Conservation (phyloP, 139 green algal species). For the Desmodesmus armatus region DNA sequence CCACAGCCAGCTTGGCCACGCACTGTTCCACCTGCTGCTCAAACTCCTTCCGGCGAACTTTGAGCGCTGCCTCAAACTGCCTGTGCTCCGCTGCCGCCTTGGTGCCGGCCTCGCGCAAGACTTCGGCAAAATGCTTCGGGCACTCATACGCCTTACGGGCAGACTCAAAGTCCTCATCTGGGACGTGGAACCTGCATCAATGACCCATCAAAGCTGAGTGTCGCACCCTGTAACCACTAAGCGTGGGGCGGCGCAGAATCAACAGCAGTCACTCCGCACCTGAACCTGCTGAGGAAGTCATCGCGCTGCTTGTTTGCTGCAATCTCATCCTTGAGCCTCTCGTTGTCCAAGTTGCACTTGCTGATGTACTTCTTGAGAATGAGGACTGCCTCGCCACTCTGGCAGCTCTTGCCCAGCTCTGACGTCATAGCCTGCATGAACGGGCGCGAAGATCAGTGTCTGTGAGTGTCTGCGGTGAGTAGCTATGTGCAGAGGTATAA, state of each 20-base stretch:
- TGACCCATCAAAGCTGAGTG: too few species aligned
- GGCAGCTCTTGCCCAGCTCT: constrained; percentile 64
- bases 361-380: constrained; percentile 79
- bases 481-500: not conserved
- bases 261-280: constrained; percentile 15
- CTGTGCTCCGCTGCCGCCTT: constrained; percentile 67
- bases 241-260: not conserved
- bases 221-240: too few species aligned
- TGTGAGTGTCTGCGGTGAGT: too few species aligned
- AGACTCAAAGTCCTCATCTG: constrained; percentile 79
- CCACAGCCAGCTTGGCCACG: constrained; percentile 52
- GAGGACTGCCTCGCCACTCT: constrained; percentile 76
- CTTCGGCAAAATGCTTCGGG: constrained; percentile 70
- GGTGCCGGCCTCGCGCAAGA: constrained; percentile 74
- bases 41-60: constrained; percentile 64
- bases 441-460: not conserved
- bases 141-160: constrained; percentile 80
- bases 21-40: constrained; percentile 68
- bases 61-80: constrained; percentile 66
- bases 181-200: constrained; percentile 57
- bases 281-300: constrained; percentile 50
- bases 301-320: constrained; percentile 53
- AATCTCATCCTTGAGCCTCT: constrained; percentile 58
- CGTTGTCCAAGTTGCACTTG: constrained; percentile 55
- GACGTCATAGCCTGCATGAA: constrained; percentile 64